Conservation (phyloP, 768 basidiomycete genomes). For the Chiua virens region DNA sequence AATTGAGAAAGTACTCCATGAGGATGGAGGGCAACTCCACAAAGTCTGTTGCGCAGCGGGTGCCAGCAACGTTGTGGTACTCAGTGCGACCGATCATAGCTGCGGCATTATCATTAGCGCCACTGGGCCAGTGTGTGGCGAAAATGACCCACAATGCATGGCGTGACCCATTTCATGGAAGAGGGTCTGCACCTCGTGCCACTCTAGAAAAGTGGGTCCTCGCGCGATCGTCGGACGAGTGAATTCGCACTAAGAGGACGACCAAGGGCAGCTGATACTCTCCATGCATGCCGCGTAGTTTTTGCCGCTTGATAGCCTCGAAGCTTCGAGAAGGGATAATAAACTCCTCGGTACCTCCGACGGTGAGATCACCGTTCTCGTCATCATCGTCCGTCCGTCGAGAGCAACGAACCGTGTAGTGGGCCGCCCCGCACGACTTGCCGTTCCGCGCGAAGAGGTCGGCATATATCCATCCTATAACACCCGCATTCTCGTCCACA, state of each 20-base stretch:
- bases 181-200: slow-evolving; percentile 92
- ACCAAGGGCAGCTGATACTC: slow-evolving; percentile 88
- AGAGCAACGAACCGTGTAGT: slow-evolving; percentile 97
- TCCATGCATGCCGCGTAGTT: slow-evolving; percentile 60
- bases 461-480: slow-evolving; percentile 93
- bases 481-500: slow-evolving; percentile 81
- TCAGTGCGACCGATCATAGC: slow-evolving; percentile 98
- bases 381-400: slow-evolving; percentile 92
- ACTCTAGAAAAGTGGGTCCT: slow-evolving; percentile 75
- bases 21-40: slow-evolving; percentile 97
- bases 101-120: slow-evolving; percentile 32
- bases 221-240: slow-evolving; percentile 55
- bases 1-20: slow-evolving; percentile 97
- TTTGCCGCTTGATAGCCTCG: slow-evolving; percentile 60
- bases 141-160: slow-evolving; percentile 88
- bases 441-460: slow-evolving; percentile 85
- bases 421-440: slow-evolving; percentile 90
- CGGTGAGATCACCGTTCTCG: slow-evolving; percentile 56
- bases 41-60: slow-evolving; percentile 97
- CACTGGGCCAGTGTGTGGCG: not conserved
- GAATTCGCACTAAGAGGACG: slow-evolving; percentile 89
- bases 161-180: slow-evolving; percentile 99
- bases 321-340: slow-evolving; percentile 58
- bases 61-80: slow-evolving; percentile 97
- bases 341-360: slow-evolving; percentile 38